Base-by-base conservation (phyloP, 2,329 filamentous ascomycete genomes). In the Blastomyces emzantsi region DNA sequence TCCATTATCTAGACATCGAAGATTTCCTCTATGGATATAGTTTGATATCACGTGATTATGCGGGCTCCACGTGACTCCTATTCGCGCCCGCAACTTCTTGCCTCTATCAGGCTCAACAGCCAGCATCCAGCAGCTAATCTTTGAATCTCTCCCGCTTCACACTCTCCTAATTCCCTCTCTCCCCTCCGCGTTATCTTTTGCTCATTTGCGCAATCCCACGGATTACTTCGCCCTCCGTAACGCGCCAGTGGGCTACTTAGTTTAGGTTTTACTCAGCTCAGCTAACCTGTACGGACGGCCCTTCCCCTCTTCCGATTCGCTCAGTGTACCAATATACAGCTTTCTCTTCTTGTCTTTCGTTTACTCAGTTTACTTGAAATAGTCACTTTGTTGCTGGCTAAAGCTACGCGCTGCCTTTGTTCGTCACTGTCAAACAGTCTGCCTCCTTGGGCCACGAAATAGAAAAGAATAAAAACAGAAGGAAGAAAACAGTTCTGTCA, bases 291-390 rank as follows among this genome's bases (percentile, higher is more conserved):
- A 49, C 19, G 7, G n/a, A n/a, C 47, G 3, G 4, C 47, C n/a
- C 47, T 22, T 39, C 6, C 39, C 17, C 52, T 55, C 52, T 1
- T 55, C 54, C 30, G 15, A 39, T 39, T 56, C 30, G 5, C 28
- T 33, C 28, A 9, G 47, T 5, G 9, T 52, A 52, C 49, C 22
- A 19, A 52, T 33, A n/a, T 39, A 13, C 30, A 56, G 54, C 52
- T 39, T 56, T 56, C 9, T 39, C 49, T 56, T 56, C 54, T 39
- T 3, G 54, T 56, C 54, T 56, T 30, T 52, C 49, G 25, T 52
- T 56, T 30, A 56, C 22, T 36, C 9, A 56, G 17, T 30, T 56
- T 13, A 2, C 11, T 56, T 7, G 8, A 22, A 56, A 56, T 33
- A 52, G 33, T 15, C n/a, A 25, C 17, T 28, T 52, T 52, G 49